These are phyloP conservation scores for Stemphylium lycopersici DNA, from an alignment of 2,329 filamentous ascomycete species.

Conservation along the genomic window DNA sequence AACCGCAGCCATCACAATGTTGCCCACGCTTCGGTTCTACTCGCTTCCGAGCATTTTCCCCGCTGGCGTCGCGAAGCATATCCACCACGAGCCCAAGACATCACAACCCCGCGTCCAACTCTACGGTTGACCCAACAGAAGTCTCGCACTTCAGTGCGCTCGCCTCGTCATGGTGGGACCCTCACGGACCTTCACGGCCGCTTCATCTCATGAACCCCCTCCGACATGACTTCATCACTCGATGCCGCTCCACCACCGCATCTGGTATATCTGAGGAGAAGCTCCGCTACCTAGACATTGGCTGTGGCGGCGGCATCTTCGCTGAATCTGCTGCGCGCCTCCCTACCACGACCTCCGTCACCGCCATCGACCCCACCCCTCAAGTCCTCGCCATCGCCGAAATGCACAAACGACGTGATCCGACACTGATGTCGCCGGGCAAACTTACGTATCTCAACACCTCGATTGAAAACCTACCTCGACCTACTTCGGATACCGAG, in stretches of 20 bases:
- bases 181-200: slow-evolving; percentile 86
- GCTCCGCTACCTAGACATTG: slow-evolving; percentile 83
- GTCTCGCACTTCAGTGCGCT: slow-evolving; percentile 94
- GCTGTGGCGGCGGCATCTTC: slow-evolving; percentile 96
- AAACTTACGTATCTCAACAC: slow-evolving; percentile 74
- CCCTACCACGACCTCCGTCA: slow-evolving; percentile 66
- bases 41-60: not conserved
- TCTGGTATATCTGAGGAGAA: slow-evolving; percentile 47
- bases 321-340: slow-evolving; percentile 83
- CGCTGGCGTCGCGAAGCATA: slow-evolving; percentile 20
- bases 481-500: slow-evolving; percentile 42
- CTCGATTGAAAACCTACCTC: slow-evolving; percentile 72
- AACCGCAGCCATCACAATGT: not conserved
- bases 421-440: slow-evolving; percentile 63
- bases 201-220: slow-evolving; percentile 98
- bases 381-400: slow-evolving; percentile 77
- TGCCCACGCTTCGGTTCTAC: not conserved
- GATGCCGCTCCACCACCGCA: slow-evolving; percentile 62
- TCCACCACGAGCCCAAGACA: slow-evolving; percentile 21
- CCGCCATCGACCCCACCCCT: slow-evolving; percentile 78
- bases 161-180: slow-evolving; percentile 96
- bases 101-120: slow-evolving; percentile 25
- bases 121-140: slow-evolving; percentile 76
- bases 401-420: slow-evolving; percentile 76
- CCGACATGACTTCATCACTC: slow-evolving; percentile 86